phyloP scores from a whole-genome alignment of 2,329 filamentous ascomycete genomes.

The Epichloe glyceriae region DNA sequence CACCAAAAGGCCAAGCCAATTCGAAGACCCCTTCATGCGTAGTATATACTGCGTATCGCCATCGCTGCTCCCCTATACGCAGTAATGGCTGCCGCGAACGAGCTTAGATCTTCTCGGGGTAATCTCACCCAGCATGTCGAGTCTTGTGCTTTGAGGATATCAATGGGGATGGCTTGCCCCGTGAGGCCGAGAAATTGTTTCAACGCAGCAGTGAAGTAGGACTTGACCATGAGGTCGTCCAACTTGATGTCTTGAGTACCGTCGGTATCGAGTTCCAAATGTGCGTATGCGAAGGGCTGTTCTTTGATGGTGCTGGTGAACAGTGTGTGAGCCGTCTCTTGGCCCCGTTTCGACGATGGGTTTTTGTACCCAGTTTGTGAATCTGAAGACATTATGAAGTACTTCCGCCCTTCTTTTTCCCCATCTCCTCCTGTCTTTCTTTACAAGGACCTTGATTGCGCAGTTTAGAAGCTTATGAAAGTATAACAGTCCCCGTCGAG shows the following conservation, averaged over 20 bases:
- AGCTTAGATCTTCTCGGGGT: slow-evolving; percentile 44
- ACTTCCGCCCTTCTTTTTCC: neutral
- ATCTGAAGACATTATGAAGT: neutral
- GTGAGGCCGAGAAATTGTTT: slow-evolving; percentile 57
- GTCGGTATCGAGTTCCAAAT: slow-evolving; percentile 34
- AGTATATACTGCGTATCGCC: slow-evolving; percentile 36
- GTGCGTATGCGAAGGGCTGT: slow-evolving; percentile 43
- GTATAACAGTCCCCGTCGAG: no score
- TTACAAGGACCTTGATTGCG: neutral
- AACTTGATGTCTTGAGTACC: slow-evolving; percentile 21
- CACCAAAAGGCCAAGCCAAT: slow-evolving; percentile 50
- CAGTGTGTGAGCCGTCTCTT: slow-evolving; percentile 33
- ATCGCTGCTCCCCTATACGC: slow-evolving; percentile 41
- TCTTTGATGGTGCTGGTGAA: slow-evolving; percentile 35
- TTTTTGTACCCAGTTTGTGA: neutral
- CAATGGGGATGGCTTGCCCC: slow-evolving; percentile 53
- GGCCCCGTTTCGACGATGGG: slow-evolving; percentile 14
- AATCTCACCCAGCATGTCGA: slow-evolving; percentile 51
- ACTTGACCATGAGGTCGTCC: slow-evolving; percentile 49
- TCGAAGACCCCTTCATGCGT: slow-evolving; percentile 42
- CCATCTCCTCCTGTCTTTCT: neutral
- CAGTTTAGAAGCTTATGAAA: no score
- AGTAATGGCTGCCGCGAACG: slow-evolving; percentile 51
- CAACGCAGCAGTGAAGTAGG: slow-evolving; percentile 51
- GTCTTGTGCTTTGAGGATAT: slow-evolving; percentile 51